Evolutionary conservation across 768 basidiomycete genomes (phyloP).

Genomic region (Crepidotus variabilis): DNA sequence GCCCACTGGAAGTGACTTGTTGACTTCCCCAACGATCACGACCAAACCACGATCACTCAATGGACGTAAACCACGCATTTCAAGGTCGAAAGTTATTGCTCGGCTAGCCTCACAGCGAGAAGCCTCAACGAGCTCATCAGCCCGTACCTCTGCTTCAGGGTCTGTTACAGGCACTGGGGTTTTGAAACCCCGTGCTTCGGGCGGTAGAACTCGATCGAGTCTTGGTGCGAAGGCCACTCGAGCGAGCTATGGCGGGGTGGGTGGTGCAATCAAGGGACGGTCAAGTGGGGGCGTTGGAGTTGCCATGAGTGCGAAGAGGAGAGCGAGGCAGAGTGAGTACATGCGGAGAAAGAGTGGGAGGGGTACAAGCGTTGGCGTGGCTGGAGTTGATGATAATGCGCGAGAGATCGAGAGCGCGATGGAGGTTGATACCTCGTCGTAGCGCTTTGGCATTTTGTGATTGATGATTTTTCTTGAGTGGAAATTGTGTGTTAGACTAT

Average conservation of each 20-base stretch:
- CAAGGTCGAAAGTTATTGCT: conserved; percentile 77
- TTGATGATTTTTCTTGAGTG: background rate
- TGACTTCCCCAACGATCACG: too few species aligned
- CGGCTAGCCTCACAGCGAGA: conserved; percentile 70
- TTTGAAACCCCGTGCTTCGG: conserved; percentile 19
- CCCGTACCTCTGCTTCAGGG: conserved; percentile 8
- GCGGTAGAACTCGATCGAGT: conserved; percentile 46
- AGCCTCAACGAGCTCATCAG: conserved; percentile 20
- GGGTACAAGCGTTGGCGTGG: background rate
- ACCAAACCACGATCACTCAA: conserved; percentile 27
- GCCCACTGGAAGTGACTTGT: background rate
- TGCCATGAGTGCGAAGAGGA: conserved; percentile 20
- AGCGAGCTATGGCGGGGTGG: conserved; percentile 31
- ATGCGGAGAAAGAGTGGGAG: conserved; percentile 1
- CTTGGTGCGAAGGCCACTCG: conserved; percentile 39
- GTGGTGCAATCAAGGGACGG: conserved; percentile 11
- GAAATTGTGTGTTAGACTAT: background rate
- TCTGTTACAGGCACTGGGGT: conserved; percentile 16
- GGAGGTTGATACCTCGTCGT: background rate
- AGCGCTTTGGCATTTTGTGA: background rate
- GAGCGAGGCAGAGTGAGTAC: background rate
- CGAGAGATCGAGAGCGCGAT: background rate
- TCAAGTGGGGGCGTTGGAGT: conserved; percentile 24
- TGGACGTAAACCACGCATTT: conserved; percentile 71
- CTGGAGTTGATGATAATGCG: background rate